These are phyloP conservation scores for Calocera cornea DNA, from an alignment of 768 basidiomycete species.

Conservation along the genomic window DNA sequence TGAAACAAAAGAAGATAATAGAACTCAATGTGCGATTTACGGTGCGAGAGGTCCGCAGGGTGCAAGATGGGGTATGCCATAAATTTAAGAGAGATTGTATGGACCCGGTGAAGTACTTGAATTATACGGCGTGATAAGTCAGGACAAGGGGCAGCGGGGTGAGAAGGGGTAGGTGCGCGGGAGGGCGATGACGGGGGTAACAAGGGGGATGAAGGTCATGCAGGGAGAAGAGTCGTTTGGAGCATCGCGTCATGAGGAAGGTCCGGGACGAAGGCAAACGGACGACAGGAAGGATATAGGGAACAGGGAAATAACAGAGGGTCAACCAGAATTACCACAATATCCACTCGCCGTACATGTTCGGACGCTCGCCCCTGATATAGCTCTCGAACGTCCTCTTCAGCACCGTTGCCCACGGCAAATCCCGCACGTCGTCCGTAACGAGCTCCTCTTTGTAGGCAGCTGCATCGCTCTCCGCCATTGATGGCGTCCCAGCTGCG, in stretches of 20 bases:
- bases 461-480: constrained; percentile 9
- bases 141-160: neutral
- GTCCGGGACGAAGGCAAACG: constrained; percentile 1
- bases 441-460: constrained; percentile 22
- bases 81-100: constrained; percentile 1
- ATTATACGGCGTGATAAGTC: constrained; percentile 4
- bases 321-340: constrained; percentile 32
- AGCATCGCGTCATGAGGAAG: neutral
- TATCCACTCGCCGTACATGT: constrained; percentile 85
- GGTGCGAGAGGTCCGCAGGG: neutral
- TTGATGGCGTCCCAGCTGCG: neutral
- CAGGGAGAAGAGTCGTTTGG: neutral
- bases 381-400: constrained; percentile 94
- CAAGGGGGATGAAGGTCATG: neutral
- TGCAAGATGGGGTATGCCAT: constrained; percentile 3
- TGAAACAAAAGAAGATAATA: constrained; percentile 1
- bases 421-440: constrained; percentile 59
- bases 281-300: neutral
- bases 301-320: neutral
- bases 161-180: neutral
- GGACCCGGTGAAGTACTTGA: constrained; percentile 4
- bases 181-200: neutral
- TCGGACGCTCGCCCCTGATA: constrained; percentile 78
- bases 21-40: neutral
- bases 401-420: constrained; percentile 85